phyloP scores from a whole-genome alignment of 202 grass and related monocot genomes.

The Carex arenaria region DNA sequence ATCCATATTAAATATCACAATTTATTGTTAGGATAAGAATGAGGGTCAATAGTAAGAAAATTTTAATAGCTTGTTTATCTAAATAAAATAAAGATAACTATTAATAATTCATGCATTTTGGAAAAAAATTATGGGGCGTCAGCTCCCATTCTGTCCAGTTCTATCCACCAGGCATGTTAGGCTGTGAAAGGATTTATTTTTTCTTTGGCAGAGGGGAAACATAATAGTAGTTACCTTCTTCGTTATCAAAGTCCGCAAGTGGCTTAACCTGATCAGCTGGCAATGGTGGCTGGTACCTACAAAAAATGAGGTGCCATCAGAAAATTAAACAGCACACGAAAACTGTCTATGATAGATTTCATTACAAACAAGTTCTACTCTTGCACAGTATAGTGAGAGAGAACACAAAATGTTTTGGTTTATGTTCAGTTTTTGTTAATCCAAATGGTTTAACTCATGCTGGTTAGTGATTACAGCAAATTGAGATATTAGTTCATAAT shows the following conservation, averaged over 20 bases:
- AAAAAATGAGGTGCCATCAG: conserved; percentile 7
- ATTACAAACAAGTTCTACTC: neutral
- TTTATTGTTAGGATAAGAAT: too few relatives aligned
- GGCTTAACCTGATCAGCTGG: conserved; percentile 72
- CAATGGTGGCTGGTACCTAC: conserved; percentile 73
- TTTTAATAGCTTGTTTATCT: too few relatives aligned
- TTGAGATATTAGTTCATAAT: neutral
- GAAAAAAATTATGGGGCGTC: too few relatives aligned
- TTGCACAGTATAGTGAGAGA: neutral
- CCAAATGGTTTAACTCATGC: neutral
- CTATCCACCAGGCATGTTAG: neutral
- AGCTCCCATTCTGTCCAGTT: too few relatives aligned
- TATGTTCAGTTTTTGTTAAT: neutral
- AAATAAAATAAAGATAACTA: too few relatives aligned
- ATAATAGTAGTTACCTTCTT: conserved; percentile 27
- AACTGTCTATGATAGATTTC: neutral
- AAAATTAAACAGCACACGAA: conserved; percentile 11
- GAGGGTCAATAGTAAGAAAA: too few relatives aligned
- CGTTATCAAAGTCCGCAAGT: conserved; percentile 49
- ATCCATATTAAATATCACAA: too few relatives aligned
- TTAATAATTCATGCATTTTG: too few relatives aligned
- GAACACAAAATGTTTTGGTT: neutral
- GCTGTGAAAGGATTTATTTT: neutral
- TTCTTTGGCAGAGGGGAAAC: neutral
- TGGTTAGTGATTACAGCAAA: neutral